These are phyloP conservation scores for Earliella scabrosa DNA, from an alignment of 1,284 basidiomycete genomes.

Conservation along the genomic window DNA sequence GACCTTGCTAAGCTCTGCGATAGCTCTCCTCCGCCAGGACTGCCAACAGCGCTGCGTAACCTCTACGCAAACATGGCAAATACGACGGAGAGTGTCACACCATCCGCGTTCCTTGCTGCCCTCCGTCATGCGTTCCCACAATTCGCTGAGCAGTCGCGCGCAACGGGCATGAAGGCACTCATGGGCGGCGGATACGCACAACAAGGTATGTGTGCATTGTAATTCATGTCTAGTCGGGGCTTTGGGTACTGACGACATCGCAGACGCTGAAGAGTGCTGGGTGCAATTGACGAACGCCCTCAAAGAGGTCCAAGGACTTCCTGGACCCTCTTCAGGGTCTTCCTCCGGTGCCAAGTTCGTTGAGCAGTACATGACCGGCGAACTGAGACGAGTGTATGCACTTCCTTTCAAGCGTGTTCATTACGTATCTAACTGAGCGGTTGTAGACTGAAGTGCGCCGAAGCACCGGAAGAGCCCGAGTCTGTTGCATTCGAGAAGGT, in stretches of 20 bases:
- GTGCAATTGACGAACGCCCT: constrained; percentile 83
- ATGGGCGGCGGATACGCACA: constrained; percentile 72
- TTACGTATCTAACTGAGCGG: too few relatives aligned
- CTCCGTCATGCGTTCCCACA: constrained; percentile 88
- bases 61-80: constrained; percentile 76
- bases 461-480: constrained; percentile 80
- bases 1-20: neutral
- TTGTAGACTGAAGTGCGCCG: constrained; percentile 81
- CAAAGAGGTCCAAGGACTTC: constrained; percentile 60
- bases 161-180: constrained; percentile 39
- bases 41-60: constrained; percentile 69
- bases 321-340: constrained; percentile 37
- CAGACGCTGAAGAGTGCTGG: constrained; percentile 97
- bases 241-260: neutral
- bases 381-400: constrained; percentile 82
- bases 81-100: constrained; percentile 82
- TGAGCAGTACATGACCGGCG: constrained; percentile 85
- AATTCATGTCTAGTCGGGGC: neutral
- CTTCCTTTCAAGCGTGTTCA: too few relatives aligned
- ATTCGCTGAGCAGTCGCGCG: constrained; percentile 76
- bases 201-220: constrained; percentile 61
- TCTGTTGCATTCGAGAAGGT: constrained; percentile 74
- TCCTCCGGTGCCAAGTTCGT: constrained; percentile 61
- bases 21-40: constrained; percentile 30
- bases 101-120: constrained; percentile 70